Base-by-base conservation (phyloP, 441 rosid genomes). In the Bocquillonia castaneifolia region DNA sequence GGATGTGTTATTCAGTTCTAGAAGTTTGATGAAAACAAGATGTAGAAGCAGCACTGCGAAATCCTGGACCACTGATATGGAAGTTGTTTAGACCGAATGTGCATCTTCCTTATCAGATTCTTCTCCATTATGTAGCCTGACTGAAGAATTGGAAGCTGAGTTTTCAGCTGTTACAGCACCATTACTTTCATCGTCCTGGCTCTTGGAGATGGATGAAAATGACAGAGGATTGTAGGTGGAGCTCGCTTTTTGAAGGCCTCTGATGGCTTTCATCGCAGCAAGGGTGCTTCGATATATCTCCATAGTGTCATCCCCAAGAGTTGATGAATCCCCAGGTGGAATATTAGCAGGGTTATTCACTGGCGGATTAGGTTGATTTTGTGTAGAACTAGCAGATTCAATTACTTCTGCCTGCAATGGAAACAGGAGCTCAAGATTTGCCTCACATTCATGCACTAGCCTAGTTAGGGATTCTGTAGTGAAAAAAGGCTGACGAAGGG, bases 181-280 rank as follows among this genome's bases (percentile, higher is more conserved):
- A n/a, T 69, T 67, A 64, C 77, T 73, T 42, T 86, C 94, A 67
- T 83, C 91, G 64, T 82, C 92, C 59, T 73, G 83, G 64, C 68
- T 85, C 78, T 63, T 78, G 64, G 79, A 82, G 61, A 88, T 67
- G 12, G 85, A 82, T 0, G 98, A 91, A 72, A 85, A 80, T 0
- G 98, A 92, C 44, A 91, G 71, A 1, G 97, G 98, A 76, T 88
- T 88, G 59, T 69, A 81, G 3, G 97, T 93, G n/a, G 98, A 93
- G 82, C 98, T 93, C 25, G 92, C 92, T 77, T 87, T 91, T 66
- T 80, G 92, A 68, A 93, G 92, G 66, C 98, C 96, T 31, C 80
- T 78, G 55, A 93, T 88, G 10, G 98, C 91, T 78, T 84, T 84
- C 94, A 93, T 91, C 20, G 98, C 97, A 63, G 98, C 98, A 60